phyloP scores from a whole-genome alignment of 2,329 filamentous ascomycete species.

The Penicillium sp. region DNA sequence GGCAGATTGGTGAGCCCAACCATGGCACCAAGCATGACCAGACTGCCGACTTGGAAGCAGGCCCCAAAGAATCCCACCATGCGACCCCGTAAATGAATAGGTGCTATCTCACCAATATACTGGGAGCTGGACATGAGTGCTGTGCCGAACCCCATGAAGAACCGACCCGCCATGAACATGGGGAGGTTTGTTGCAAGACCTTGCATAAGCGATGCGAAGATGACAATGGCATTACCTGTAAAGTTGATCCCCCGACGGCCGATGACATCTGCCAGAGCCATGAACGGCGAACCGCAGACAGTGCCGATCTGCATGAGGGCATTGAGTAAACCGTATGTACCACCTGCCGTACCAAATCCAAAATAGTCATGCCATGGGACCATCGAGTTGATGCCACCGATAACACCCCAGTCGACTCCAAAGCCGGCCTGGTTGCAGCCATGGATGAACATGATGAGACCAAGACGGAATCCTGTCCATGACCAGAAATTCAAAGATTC shows the following conservation, averaged over 20 bases:
- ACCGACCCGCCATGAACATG: constrained; percentile 42
- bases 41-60: constrained; percentile 49
- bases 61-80: constrained; percentile 52
- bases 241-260: constrained; percentile 55
- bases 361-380: constrained; percentile 49
- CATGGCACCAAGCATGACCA: constrained; percentile 47
- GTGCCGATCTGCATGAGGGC: constrained; percentile 52
- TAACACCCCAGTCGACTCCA: constrained; percentile 54
- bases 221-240: constrained; percentile 48
- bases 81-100: constrained; percentile 40
- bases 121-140: constrained; percentile 41
- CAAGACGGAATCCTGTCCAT: constrained; percentile 44
- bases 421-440: constrained; percentile 52
- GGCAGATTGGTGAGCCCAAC: constrained; percentile 43
- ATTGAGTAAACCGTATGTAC: constrained; percentile 47
- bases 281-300: constrained; percentile 52
- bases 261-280: constrained; percentile 53
- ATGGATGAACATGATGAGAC: constrained; percentile 48
- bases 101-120: constrained; percentile 42
- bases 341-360: constrained; percentile 43
- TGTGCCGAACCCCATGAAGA: constrained; percentile 41
- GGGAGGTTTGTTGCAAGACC: constrained; percentile 26
- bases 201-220: constrained; percentile 47
- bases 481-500: constrained; percentile 46
- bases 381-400: constrained; percentile 49